Base-by-base conservation (phyloP, 169 alveolate species). In the Eimeria sp. region DNA sequence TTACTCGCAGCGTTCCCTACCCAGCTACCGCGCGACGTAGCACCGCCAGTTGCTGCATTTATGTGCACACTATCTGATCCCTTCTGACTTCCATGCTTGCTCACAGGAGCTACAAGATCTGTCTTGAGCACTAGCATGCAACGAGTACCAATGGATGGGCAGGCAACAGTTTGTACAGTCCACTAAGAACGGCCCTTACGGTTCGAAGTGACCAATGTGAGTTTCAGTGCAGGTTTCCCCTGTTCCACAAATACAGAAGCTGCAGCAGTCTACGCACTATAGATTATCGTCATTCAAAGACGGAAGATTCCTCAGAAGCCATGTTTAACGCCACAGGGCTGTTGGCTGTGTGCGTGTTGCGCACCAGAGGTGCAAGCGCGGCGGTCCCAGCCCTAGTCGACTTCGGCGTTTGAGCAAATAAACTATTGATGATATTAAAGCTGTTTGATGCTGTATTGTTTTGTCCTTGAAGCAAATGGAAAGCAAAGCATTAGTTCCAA, bases 311-410 rank as follows among this genome's bases (percentile, higher is more conserved):
- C 13, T 74, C 11, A 74, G 40, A 40, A n/a, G 11, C 33, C 43
- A 25, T 33, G 54, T 74, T 40, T 8, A 74, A 13, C 33, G 83
- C 83, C 16, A 16, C 90, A 83, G 90, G 90, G 90, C 90, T 83
- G 90, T 56, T 56, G 66, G 90, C 90, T 54, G 58, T 83, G 77
- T 30, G 90, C 90, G 90, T 37, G 58, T 62, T 20, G n/a, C 76
- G 90, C 90, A 83, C 90, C 90, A 16, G 43, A n/a, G 90, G 90
- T 83, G 90, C 90, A 78, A 18, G 27, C 16, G n/a, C 9, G 23
- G 56, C 83, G 54, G 33, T 74, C 33, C 58, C 83, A 74, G 83
- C 83, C 83, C 83, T 74, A 40, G 83, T 54, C 83, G 11, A 37
- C 13, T n/a, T 14, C 54, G 18, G 30, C 83, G 8, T 74, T 74